These are phyloP conservation scores for Closterium sp. DNA, from an alignment of 139 green algal species.

Conservation along the genomic window DNA sequence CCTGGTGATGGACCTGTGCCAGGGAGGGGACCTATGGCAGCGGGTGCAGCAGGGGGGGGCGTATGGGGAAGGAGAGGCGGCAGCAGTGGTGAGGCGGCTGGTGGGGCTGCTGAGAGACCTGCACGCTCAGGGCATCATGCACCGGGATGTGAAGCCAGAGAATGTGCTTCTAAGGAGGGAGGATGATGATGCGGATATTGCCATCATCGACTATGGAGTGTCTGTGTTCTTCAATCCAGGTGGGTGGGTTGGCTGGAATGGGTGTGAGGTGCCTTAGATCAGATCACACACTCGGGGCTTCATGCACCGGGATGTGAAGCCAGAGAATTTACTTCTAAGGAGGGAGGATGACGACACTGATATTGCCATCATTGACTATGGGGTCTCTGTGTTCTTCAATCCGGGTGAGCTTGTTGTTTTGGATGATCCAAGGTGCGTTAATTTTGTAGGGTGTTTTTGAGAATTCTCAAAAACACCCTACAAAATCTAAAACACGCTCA, in stretches of 20 bases:
- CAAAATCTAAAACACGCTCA: no score
- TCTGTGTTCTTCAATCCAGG: neutral
- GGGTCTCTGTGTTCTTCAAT: neutral
- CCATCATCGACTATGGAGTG: neutral
- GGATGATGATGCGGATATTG: neutral
- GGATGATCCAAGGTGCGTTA: no score
- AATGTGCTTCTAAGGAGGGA: neutral
- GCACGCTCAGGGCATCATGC: neutral
- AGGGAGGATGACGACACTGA: neutral
- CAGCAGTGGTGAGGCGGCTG: neutral
- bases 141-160: neutral
- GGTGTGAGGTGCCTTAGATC: no score
- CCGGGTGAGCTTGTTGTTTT: no score
- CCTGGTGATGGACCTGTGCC: neutral
- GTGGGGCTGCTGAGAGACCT: neutral
- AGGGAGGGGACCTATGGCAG: neutral
- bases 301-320: neutral
- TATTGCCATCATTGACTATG: neutral
- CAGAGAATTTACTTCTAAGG: neutral
- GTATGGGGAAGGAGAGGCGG: neutral
- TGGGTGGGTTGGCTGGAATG: neutral
- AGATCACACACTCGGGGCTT: neutral
- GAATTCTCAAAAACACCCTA: no score
- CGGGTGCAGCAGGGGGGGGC: neutral
- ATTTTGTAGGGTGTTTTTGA: no score